Evolutionary conservation across 768 basidiomycete genomes (phyloP).

Genomic region (Roridomyces roridus): DNA sequence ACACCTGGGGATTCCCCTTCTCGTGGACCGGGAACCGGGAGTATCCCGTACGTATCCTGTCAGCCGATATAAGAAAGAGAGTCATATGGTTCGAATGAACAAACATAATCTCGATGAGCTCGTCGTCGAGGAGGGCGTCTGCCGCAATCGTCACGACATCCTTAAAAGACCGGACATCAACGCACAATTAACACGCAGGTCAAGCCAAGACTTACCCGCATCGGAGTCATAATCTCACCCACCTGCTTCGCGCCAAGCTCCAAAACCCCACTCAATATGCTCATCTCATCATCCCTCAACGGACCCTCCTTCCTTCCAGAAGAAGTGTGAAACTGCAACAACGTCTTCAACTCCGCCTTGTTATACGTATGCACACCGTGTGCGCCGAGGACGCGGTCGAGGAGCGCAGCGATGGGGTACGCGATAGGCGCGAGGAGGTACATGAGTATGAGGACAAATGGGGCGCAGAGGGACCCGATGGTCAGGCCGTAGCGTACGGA

Average conservation of each 20-base stretch:
- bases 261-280: slow-evolving; percentile 79
- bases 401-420: slow-evolving; percentile 79
- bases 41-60: slow-evolving; percentile 51
- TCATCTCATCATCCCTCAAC: slow-evolving; percentile 81
- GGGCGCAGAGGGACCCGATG: slow-evolving; percentile 81
- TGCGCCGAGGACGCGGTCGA: slow-evolving; percentile 82
- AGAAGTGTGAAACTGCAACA: slow-evolving; percentile 86
- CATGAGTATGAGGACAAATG: slow-evolving; percentile 78
- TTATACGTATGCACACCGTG: slow-evolving; percentile 80
- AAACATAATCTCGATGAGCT: slow-evolving; percentile 78
- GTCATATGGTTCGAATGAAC: slow-evolving; percentile 1
- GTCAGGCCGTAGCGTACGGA: slow-evolving; percentile 81
- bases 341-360: slow-evolving; percentile 71
- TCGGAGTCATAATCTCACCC: slow-evolving; percentile 82
- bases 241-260: slow-evolving; percentile 80
- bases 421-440: slow-evolving; percentile 79
- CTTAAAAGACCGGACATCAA: too few relatives aligned
- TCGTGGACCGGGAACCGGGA: slow-evolving; percentile 75
- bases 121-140: slow-evolving; percentile 81
- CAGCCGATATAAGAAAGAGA: too few relatives aligned
- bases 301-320: slow-evolving; percentile 77
- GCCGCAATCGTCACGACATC: slow-evolving; percentile 84
- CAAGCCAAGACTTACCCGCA: slow-evolving; percentile 69
- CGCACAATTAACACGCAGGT: too few relatives aligned
- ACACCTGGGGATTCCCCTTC: slow-evolving; percentile 54